phyloP scores from a whole-genome alignment of 805 yeast species.

The Starmerella khaoyaiensis region DNA sequence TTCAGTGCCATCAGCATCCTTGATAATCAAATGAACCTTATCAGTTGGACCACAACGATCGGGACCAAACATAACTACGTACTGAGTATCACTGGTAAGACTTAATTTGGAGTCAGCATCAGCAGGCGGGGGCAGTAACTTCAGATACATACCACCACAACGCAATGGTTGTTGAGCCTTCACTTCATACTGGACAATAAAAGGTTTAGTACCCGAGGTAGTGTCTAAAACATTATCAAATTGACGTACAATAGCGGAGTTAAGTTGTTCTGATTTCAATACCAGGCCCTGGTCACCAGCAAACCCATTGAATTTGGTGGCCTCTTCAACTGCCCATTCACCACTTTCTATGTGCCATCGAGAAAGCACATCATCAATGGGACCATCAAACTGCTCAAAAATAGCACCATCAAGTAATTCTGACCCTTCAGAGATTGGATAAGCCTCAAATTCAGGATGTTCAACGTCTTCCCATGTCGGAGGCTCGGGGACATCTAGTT shows the following conservation, averaged over 20 bases:
- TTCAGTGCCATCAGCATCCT: constrained; percentile 41
- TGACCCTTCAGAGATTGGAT: constrained; percentile 14
- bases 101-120: constrained; percentile 24
- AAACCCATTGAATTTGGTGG: constrained; percentile 45
- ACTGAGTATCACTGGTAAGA: constrained; percentile 55
- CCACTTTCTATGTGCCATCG: constrained; percentile 62
- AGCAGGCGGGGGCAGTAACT: constrained; percentile 42
- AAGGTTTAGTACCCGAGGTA: constrained; percentile 37
- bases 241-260: constrained; percentile 63
- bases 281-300: constrained; percentile 63
- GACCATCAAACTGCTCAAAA: constrained; percentile 28
- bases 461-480: constrained; percentile 19
- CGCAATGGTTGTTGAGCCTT: constrained; percentile 64
- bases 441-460: constrained; percentile 23
- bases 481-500: constrained; percentile 14
- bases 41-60: constrained; percentile 76
- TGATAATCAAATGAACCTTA: constrained; percentile 65
- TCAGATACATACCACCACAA: constrained; percentile 87
- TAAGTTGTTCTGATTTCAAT: constrained; percentile 60
- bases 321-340: constrained; percentile 61
- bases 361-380: constrained; percentile 24
- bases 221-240: constrained; percentile 48
- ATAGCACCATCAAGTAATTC: constrained; percentile 19
- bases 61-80: constrained; percentile 88
- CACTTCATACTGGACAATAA: constrained; percentile 82